These are phyloP conservation scores for Lobosporangium transversale DNA, from an alignment of 192 early-diverging fungal genomes.

Conservation along the genomic window DNA sequence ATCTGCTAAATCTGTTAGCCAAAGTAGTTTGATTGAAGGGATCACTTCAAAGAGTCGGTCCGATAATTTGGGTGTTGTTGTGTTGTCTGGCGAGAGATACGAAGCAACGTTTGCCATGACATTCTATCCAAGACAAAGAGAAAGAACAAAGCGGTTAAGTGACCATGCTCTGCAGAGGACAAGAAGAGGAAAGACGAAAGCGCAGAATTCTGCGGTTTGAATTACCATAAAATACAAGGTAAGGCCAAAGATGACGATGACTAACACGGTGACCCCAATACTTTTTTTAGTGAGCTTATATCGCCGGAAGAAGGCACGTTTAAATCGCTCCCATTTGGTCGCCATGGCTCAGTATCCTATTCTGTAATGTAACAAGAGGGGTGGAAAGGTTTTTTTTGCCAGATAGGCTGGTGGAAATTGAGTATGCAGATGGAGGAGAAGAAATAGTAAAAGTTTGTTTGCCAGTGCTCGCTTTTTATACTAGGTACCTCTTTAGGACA, in stretches of 20 bases:
- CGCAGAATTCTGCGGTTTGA: background rate
- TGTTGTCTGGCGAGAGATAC: constrained; percentile 58
- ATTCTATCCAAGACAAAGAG: constrained; percentile 43
- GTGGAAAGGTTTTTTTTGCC: background rate
- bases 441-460: too few species aligned
- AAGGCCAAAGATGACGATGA: constrained; percentile 26
- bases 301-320: constrained; percentile 15
- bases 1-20: constrained; percentile 72
- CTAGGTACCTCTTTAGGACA: too few species aligned
- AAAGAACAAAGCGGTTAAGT: background rate
- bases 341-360: too few species aligned
- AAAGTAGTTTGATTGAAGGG: constrained; percentile 60
- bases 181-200: too few species aligned
- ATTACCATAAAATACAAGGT: constrained; percentile 51
- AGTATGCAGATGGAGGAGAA: too few species aligned
- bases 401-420: too few species aligned
- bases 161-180: background rate
- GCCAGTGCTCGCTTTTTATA: too few species aligned
- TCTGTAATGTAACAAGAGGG: too few species aligned
- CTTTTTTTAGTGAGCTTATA: constrained; percentile 35
- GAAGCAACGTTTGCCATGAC: constrained; percentile 74
- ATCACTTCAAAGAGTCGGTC: constrained; percentile 70
- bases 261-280: constrained; percentile 10
- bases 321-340: constrained; percentile 6
- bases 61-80: constrained; percentile 32